phyloP scores from a whole-genome alignment of 1,284 basidiomycete genomes.

The Ganoderma leucocontextum region DNA sequence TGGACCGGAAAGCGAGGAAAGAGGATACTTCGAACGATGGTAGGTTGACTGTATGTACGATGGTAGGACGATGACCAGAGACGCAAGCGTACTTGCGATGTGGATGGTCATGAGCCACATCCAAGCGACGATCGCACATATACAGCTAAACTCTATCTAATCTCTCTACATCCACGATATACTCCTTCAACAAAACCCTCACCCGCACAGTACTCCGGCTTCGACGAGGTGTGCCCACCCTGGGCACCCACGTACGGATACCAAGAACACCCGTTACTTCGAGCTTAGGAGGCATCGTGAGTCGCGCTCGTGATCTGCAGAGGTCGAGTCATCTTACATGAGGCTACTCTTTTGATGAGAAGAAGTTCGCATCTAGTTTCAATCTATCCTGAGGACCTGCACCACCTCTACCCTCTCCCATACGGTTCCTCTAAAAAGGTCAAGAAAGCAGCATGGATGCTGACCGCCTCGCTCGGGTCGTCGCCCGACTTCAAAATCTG shows the following conservation, averaged over 20 bases:
- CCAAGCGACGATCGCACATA: neutral
- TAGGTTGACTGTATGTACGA: too few species aligned
- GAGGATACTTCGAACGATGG: neutral
- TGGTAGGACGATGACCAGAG: too few species aligned
- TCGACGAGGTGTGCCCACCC: neutral
- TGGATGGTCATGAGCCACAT: neutral
- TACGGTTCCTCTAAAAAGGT: neutral
- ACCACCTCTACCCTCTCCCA: neutral
- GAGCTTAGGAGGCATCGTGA: neutral
- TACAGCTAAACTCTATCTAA: conserved; percentile 1
- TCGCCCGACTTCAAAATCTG: conserved; percentile 74
- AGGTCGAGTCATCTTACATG: conserved; percentile 9
- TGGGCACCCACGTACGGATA: neutral
- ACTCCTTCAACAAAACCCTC: neutral
- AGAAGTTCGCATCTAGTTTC: neutral
- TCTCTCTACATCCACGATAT: neutral
- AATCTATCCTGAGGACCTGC: neutral
- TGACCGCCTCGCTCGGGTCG: conserved; percentile 59
- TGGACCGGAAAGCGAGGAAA: neutral
- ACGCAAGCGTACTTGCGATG: neutral
- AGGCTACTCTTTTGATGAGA: neutral
- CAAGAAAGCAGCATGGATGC: conserved; percentile 43
- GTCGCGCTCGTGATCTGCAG: neutral
- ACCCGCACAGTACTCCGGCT: neutral
- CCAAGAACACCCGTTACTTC: neutral